Base-by-base conservation (phyloP, 31 red algal genomes). In the Odonthalia washingtoniensis region DNA sequence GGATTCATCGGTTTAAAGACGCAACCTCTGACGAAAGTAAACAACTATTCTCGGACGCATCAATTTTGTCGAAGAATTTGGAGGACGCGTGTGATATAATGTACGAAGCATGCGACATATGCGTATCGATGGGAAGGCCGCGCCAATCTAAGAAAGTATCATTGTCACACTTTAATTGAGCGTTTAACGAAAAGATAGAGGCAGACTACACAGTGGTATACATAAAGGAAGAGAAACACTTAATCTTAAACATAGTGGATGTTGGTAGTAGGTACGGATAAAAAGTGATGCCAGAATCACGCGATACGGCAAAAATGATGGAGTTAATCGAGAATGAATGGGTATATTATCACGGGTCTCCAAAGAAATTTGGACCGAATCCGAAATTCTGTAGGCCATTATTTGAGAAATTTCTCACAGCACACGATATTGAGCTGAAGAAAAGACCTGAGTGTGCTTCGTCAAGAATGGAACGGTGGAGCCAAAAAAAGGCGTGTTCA, bases 381-480 rank as follows among this genome's bases (percentile, higher is more conserved):
- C 38, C 41, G 1, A 67, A 85, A 61, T 85, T 68, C 45, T 46
- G 69, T 40, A 49, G 39, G 40, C 34, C 17, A 26, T 33, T 39
- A 42, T 40, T 85, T 32, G 30, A 41, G 21, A n/a, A 18, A n/a
- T 46, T 85, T 39, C 40, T 57, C 26, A 65, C 21, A 18, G 60
- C 35, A 30, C 82, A 85, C 82, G 43, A 61, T 40, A 74, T 85
- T 41, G 68, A 43, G 34, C 40, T 72, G 27, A 41, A 53, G 39
- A 18, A 65, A 18, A 28, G 82, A 14, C 65, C 82, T 27, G 28
- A 40, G 2, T 42, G 67, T 24, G 24, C 42, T 5, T 64, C 66
- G 38, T 53, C 57, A 85, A 85, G 39, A 74, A 33, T 26, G 82
- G 82, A 16, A 74, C 14, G 18, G 68, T 85, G 33, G 82, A 85